Evolutionary conservation across 1,284 basidiomycete species (phyloP), one percentile per base, ranked within the genome.

Genomic region (Pseudozyma sp.): DNA sequence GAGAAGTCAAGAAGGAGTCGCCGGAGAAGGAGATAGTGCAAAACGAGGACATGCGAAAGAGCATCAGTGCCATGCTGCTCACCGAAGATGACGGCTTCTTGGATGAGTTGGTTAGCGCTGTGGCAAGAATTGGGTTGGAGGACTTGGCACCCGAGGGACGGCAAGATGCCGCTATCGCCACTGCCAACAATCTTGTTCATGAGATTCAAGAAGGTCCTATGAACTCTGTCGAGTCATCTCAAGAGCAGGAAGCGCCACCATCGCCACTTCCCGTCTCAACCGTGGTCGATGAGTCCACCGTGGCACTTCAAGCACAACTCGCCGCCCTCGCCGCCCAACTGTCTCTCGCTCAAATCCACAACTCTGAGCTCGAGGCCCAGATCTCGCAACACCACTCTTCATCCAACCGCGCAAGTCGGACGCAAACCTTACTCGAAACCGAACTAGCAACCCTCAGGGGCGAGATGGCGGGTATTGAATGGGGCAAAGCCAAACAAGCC

Each of bases 51-150:
- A 11, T 66, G 47, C 5, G 55, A 6, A 47, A 58, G 38, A 66
- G 62, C 52, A 55, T 47, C 31, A 67, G 64, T 48, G 52, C 64
- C 13, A 59, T 72, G 54, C 40, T 73, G 21, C 39, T 73, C 4
- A 73, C 65, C 21, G 65, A 68, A 5, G 65, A 68, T 34, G 70
- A 73, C 21, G 14, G 52, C n/a, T 62, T 63, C 31, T 45, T 73
- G 4, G 70, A 73, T 44, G 70, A 69, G 43, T 25, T 73, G 9
- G 69, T 71, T 12, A 59, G 52, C 18, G 69, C 62, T 0, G 69
- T 71, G n/a, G 69, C 63, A 4, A 52, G 63, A 18, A 66, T 71
- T 18, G 55, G 59, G 5, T 35, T 71, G 47, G 59, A 71, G 16
- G 68, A 70, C 50, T 11, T 14, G 12, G 45, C 45, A 12, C 10